These are phyloP conservation scores for Haplosporangium gracile DNA, from an alignment of 192 early-diverging fungal genomes.

Conservation along the genomic window DNA sequence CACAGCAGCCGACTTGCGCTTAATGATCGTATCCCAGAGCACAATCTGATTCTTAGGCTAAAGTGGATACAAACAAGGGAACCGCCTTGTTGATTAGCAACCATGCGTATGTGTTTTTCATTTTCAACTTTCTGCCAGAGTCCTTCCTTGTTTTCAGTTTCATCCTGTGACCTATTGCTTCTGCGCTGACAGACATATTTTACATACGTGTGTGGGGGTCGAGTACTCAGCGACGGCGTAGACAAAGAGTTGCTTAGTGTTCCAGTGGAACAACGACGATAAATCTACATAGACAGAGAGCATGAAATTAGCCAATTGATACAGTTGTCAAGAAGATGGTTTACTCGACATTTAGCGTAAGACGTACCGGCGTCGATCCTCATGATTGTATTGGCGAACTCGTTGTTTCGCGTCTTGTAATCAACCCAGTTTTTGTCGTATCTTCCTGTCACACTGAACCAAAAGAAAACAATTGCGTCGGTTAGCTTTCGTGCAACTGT, in stretches of 20 bases:
- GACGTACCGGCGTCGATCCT: constrained; percentile 76
- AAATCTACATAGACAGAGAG: constrained; percentile 69
- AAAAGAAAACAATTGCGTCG: neutral
- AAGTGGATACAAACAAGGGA: constrained; percentile 25
- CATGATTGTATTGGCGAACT: constrained; percentile 75
- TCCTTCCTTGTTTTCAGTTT: neutral
- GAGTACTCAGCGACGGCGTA: constrained; percentile 82
- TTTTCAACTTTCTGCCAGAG: neutral
- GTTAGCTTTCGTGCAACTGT: neutral
- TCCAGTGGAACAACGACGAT: constrained; percentile 86
- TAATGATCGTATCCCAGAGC: constrained; percentile 88
- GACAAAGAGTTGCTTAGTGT: constrained; percentile 91
- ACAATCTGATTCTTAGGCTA: constrained; percentile 80
- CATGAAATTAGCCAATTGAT: neutral
- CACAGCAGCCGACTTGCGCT: constrained; percentile 72
- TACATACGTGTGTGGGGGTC: constrained; percentile 74
- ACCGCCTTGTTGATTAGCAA: neutral
- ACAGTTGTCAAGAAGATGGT: neutral
- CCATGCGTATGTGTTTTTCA: neutral
- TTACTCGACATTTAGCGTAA: neutral
- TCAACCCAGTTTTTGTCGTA: constrained; percentile 67
- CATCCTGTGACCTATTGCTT: neutral
- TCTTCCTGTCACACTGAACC: constrained; percentile 58
- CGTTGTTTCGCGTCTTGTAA: constrained; percentile 66
- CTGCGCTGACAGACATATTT: neutral